Base-by-base conservation (phyloP, 306 rosid genomes). In the Prinsepia uniflora region DNA sequence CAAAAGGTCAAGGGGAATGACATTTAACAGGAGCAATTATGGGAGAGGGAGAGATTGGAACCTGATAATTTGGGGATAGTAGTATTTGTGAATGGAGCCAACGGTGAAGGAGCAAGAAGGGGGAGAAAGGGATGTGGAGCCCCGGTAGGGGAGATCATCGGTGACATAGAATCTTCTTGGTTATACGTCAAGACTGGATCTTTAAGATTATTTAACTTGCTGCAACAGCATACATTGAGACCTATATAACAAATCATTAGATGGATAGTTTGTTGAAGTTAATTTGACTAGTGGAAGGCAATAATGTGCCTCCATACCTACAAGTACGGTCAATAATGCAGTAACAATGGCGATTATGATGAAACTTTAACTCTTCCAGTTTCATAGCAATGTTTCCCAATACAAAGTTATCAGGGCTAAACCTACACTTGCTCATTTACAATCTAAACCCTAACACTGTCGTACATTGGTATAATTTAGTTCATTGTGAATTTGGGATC, bases 41-140 rank as follows among this genome's bases (percentile, higher is more conserved):
- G 70, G 36, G 36, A 30, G 39, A 64, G 41, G 63, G 49, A 34
- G 36, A 36, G 45, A 62, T 30, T 30, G 13, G 68, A 19, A 94
- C 98, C 98, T 90, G 97, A 94, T 80, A 94, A 75, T 71, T 89
- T 90, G 3, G 98, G 96, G 72, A 75, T 73, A 57, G 89, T 79
- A 52, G 79, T 82, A 77, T 94, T 94, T 50, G 96, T 89, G 80
- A 81, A 94, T 53, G 97, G 97, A 65, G 81, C 72, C 82, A 94
- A 52, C 8, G 99, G 97, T 54, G 97, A 91, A 45, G 99, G 99
- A 47, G 99, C 99, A 72, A 91, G 86, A 79, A 90, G 86, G 58
- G 99, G 99, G 79, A 94, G 79, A 72, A 91, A 88, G 13, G 99
- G 99, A 66, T 81, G 87, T 6, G 95, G 97, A 81, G 92, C 64